Percentiles rank a stretch among this genome's conserved stretches.
These are phyloP conservation scores for Cordyceps fumosorosea DNA, from an alignment of 2,329 filamentous ascomycete species.

Conservation along the genomic window DNA sequence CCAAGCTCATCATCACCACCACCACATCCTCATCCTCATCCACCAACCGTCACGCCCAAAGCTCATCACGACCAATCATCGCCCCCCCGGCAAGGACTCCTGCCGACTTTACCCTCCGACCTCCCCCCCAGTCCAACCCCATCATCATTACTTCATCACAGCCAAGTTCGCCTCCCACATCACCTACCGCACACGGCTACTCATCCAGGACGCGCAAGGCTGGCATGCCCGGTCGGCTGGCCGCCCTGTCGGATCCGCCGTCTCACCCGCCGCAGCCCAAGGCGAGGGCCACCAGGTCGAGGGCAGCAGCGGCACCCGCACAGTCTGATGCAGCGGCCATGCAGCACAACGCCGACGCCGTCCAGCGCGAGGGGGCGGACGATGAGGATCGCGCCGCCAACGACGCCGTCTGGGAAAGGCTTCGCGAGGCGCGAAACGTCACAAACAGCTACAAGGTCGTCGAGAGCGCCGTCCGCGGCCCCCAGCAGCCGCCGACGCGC, in stretches of 20 bases:
- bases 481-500: conserved; percentile 21
- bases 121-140: neutral
- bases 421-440: conserved; percentile 32
- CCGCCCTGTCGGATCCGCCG: conserved; percentile 25
- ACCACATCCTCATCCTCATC: neutral
- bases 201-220: conserved; percentile 19
- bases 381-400: conserved; percentile 25
- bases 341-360: conserved; percentile 8
- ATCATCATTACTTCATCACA: conserved; percentile 20
- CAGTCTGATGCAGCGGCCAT: conserved; percentile 8
- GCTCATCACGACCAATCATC: conserved; percentile 31
- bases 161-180: conserved; percentile 28
- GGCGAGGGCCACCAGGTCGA: conserved; percentile 18
- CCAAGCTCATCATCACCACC: neutral
- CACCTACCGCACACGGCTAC: conserved; percentile 14
- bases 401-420: conserved; percentile 27
- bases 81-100: conserved; percentile 30
- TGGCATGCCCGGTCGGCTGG: conserved; percentile 36
- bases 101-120: neutral
- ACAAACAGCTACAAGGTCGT: conserved; percentile 29
- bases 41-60: neutral
- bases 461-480: conserved; percentile 34
- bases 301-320: neutral
- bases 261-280: conserved; percentile 23
- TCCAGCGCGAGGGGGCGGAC: conserved; percentile 14